These are phyloP conservation scores for Phytophthora fragariae DNA, from an alignment of 352 stramenopile species.

Conservation along the genomic window DNA sequence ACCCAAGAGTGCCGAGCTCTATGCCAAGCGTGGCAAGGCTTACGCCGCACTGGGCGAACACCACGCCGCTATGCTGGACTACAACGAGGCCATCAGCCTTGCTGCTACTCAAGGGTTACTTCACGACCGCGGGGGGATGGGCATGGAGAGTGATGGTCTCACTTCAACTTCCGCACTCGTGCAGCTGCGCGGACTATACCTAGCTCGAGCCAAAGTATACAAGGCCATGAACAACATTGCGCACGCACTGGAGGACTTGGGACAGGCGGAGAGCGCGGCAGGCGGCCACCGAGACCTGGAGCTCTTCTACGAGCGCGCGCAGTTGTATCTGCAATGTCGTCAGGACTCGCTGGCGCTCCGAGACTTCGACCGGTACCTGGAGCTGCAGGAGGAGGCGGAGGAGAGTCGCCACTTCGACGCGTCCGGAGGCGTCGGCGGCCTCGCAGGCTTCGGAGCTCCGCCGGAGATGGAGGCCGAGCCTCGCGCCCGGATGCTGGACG, in stretches of 20 bases:
- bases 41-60: slow-evolving; percentile 64
- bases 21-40: slow-evolving; percentile 69
- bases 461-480: slow-evolving; percentile 37
- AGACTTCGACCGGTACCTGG: slow-evolving; percentile 75
- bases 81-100: slow-evolving; percentile 67
- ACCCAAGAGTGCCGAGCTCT: slow-evolving; percentile 71
- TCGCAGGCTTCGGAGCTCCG: slow-evolving; percentile 37
- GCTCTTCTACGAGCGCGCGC: slow-evolving; percentile 69
- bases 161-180: slow-evolving; percentile 32
- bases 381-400: slow-evolving; percentile 64
- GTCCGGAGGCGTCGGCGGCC: slow-evolving; percentile 40
- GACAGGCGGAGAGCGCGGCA: slow-evolving; percentile 46
- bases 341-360: slow-evolving; percentile 55
- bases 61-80: slow-evolving; percentile 67
- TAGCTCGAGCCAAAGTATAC: slow-evolving; percentile 66
- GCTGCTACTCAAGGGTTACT: slow-evolving; percentile 46
- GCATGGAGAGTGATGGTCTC: slow-evolving; percentile 29
- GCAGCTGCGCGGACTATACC: slow-evolving; percentile 54
- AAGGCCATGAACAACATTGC: slow-evolving; percentile 62
- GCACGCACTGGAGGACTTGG: slow-evolving; percentile 63
- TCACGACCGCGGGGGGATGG: slow-evolving; percentile 25
- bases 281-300: slow-evolving; percentile 61
- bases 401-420: slow-evolving; percentile 48
- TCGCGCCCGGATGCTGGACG: slow-evolving; percentile 50
- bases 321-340: slow-evolving; percentile 57